Percentiles rank a stretch among this genome's conserved stretches.
Conservation (phyloP, 345 rosid species). For the Angophora floribunda region DNA sequence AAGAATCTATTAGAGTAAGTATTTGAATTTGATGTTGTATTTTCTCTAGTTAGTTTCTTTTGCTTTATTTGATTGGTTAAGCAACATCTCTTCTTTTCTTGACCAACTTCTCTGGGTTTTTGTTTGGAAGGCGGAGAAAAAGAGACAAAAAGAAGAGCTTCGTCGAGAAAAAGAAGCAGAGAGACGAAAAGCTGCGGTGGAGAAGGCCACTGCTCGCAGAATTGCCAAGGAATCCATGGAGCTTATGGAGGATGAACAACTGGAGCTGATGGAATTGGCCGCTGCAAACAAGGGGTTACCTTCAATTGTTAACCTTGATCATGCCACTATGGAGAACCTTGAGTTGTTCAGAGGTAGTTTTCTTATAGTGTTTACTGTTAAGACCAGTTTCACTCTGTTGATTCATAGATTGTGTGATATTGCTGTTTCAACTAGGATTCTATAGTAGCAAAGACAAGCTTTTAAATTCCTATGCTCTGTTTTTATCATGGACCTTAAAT, state of each 20-base stretch:
- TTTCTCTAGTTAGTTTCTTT: background rate
- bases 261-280: conserved; percentile 97
- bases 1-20: conserved; percentile 58
- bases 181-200: conserved; percentile 81
- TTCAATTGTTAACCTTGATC: conserved; percentile 75
- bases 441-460: background rate
- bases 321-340: conserved; percentile 73
- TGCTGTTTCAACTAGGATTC: background rate
- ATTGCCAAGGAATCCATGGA: conserved; percentile 98
- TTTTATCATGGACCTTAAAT: background rate
- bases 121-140: conserved; percentile 69
- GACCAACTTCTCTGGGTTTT: background rate
- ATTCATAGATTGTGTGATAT: background rate
- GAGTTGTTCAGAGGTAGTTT: conserved; percentile 71
- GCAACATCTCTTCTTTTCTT: background rate
- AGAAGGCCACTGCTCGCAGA: conserved; percentile 96
- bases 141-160: conserved; percentile 79
- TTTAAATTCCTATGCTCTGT: background rate
- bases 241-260: conserved; percentile 97
- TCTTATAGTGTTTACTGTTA: background rate
- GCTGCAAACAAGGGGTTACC: conserved; percentile 73
- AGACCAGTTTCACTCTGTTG: background rate
- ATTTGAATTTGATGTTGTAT: background rate
- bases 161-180: conserved; percentile 83
- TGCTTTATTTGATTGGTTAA: background rate